Percentiles rank a stretch among this genome's conserved stretches.
Evolutionary conservation across 1,284 basidiomycete genomes (phyloP).

Genomic region (Gymnopus androsaceus): DNA sequence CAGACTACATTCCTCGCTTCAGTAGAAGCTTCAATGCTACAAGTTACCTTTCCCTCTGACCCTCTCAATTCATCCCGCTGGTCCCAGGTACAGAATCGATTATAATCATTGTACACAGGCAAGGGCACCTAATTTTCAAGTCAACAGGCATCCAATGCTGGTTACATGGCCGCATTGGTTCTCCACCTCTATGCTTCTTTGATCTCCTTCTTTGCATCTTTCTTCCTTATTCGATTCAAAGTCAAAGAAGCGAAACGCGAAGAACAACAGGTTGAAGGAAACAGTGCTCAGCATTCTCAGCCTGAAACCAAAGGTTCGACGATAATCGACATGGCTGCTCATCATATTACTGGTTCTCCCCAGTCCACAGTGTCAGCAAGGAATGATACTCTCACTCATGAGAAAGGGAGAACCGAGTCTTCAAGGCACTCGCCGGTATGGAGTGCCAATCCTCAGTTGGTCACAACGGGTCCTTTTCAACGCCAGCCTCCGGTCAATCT

Average conservation of each 20-base stretch:
- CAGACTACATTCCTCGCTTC: constrained; percentile 68
- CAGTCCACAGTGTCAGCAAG: neutral
- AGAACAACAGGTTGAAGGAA: constrained; percentile 32
- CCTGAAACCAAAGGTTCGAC: constrained; percentile 22
- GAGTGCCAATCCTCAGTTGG: constrained; percentile 47
- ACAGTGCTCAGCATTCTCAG: constrained; percentile 1
- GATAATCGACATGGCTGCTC: constrained; percentile 23
- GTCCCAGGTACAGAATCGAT: too few species aligned
- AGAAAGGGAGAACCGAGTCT: constrained; percentile 10
- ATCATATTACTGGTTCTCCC: constrained; percentile 22
- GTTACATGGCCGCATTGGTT: constrained; percentile 51
- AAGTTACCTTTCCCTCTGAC: constrained; percentile 41
- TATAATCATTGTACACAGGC: too few species aligned
- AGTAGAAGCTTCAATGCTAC: constrained; percentile 52
- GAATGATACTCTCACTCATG: neutral
- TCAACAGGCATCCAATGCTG: constrained; percentile 48
- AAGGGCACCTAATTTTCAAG: constrained; percentile 23
- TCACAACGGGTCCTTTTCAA: constrained; percentile 44
- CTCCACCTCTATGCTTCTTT: constrained; percentile 59
- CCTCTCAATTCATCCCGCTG: constrained; percentile 4
- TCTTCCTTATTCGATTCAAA: constrained; percentile 57
- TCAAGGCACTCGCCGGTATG: constrained; percentile 31
- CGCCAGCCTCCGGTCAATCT: constrained; percentile 44
- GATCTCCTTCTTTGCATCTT: constrained; percentile 58
- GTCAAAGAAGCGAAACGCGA: constrained; percentile 50